phyloP scores from a whole-genome alignment of 1,284 basidiomycete species.

The Mycosarcoma mackinlayi region DNA sequence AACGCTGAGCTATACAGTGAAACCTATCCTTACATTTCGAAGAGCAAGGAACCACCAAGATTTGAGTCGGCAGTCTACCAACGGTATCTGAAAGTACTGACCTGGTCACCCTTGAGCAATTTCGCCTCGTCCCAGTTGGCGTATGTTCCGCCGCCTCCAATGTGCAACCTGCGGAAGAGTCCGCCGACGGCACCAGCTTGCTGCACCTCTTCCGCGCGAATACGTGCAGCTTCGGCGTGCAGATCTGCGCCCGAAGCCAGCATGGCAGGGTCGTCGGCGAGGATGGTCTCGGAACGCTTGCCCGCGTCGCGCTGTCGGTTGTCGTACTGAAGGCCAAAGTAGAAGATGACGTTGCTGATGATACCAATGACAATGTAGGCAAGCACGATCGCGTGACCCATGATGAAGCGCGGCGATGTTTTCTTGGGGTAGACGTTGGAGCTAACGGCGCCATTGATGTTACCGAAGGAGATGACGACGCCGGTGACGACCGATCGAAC shows the following conservation, averaged over 20 bases:
- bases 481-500: constrained; percentile 79
- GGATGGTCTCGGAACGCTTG: constrained; percentile 77
- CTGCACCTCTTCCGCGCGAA: constrained; percentile 26
- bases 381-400: constrained; percentile 77
- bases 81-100: constrained; percentile 25
- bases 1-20: no score
- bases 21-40: neutral
- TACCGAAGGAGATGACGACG: constrained; percentile 62
- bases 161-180: constrained; percentile 24
- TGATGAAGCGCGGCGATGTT: constrained; percentile 77
- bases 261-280: constrained; percentile 33
- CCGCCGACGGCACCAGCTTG: constrained; percentile 19
- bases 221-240: constrained; percentile 28
- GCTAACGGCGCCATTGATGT: constrained; percentile 73
- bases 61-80: constrained; percentile 1
- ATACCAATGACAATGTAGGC: constrained; percentile 78
- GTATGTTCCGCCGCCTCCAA: constrained; percentile 52
- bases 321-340: constrained; percentile 73
- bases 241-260: constrained; percentile 29
- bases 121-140: constrained; percentile 52
- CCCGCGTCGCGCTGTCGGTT: constrained; percentile 76
- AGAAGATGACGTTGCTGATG: constrained; percentile 71
- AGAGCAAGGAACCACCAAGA: neutral
- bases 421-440: constrained; percentile 77
- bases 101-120: constrained; percentile 54